Evolutionary conservation across 306 rosid genomes (phyloP).

Genomic region (Vigna unguiculata): DNA sequence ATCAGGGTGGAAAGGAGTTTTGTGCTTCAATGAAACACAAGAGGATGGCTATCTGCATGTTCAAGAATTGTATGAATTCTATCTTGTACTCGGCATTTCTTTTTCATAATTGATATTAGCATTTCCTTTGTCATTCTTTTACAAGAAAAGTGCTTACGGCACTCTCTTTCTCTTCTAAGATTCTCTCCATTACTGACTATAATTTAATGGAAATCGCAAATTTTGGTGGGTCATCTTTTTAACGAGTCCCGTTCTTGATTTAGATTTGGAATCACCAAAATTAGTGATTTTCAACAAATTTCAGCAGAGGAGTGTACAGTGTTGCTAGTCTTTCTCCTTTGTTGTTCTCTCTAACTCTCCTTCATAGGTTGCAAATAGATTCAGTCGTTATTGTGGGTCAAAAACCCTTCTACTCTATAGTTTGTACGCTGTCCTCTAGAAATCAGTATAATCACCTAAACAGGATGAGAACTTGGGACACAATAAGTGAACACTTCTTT

Average conservation of each 20-base stretch:
- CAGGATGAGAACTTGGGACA: slow-evolving; percentile 3
- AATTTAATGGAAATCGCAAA: too few species aligned
- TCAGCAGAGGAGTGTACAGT: too few species aligned
- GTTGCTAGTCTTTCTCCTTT: background rate
- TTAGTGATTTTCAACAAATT: too few species aligned
- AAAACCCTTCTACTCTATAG: slow-evolving; percentile 14
- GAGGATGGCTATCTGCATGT: slow-evolving; percentile 80
- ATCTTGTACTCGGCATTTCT: slow-evolving; percentile 34
- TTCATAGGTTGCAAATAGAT: slow-evolving; percentile 15
- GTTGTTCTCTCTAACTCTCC: slow-evolving; percentile 1
- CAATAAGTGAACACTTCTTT: slow-evolving; percentile 12
- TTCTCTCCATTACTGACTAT: too few species aligned
- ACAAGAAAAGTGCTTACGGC: too few species aligned
- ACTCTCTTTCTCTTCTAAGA: too few species aligned
- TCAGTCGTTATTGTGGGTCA: background rate
- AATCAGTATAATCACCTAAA: slow-evolving; percentile 8
- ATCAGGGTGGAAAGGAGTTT: slow-evolving; percentile 77
- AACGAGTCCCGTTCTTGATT: too few species aligned
- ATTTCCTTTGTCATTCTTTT: slow-evolving; percentile 17
- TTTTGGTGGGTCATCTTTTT: too few species aligned
- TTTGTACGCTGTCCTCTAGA: background rate
- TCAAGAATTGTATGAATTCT: slow-evolving; percentile 67
- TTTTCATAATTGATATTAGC: slow-evolving; percentile 24
- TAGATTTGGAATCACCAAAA: too few species aligned
- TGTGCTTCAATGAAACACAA: slow-evolving; percentile 63